Evolutionary conservation across 768 basidiomycete species (phyloP).

Genomic region (Xerocomellus dryophilus): DNA sequence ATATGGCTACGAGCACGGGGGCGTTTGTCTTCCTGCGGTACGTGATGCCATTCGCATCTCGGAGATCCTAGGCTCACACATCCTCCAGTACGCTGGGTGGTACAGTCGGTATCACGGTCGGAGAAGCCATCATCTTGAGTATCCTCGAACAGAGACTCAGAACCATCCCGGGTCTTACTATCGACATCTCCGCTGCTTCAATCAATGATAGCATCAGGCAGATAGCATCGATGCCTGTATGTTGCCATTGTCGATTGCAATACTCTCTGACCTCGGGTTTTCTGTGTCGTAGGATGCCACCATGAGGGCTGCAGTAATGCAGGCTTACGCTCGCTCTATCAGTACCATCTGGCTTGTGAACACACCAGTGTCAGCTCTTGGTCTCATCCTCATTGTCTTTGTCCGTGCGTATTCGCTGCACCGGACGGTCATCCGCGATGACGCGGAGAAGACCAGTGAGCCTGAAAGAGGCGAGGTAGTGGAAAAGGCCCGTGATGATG

Average conservation of each 20-base stretch:
- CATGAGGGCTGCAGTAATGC: constrained; percentile 32
- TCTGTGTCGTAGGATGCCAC: constrained; percentile 25
- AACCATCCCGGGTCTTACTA: constrained; percentile 18
- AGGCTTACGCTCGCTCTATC: constrained; percentile 37
- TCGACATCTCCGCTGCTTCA: constrained; percentile 42
- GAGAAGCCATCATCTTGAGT: constrained; percentile 67
- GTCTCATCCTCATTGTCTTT: constrained; percentile 33
- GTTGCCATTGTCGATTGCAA: background rate
- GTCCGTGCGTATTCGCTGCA: constrained; percentile 37
- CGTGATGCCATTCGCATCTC: background rate
- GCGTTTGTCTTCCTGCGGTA: constrained; percentile 36
- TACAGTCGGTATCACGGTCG: constrained; percentile 70
- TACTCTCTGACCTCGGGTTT: constrained; percentile 8
- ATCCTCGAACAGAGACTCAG: constrained; percentile 31
- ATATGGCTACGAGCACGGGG: constrained; percentile 43
- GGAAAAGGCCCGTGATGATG: background rate
- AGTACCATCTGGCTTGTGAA: constrained; percentile 41
- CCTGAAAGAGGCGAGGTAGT: constrained; percentile 26
- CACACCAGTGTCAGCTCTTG: constrained; percentile 30
- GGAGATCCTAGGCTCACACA: background rate
- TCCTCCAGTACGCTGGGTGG: constrained; percentile 60
- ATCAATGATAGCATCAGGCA: constrained; percentile 47
- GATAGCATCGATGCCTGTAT: constrained; percentile 36
- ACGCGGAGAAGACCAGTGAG: constrained; percentile 21
- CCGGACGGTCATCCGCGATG: constrained; percentile 20